These are phyloP conservation scores for Globisporangium solare DNA, from an alignment of 352 stramenopile species.

Conservation along the genomic window DNA sequence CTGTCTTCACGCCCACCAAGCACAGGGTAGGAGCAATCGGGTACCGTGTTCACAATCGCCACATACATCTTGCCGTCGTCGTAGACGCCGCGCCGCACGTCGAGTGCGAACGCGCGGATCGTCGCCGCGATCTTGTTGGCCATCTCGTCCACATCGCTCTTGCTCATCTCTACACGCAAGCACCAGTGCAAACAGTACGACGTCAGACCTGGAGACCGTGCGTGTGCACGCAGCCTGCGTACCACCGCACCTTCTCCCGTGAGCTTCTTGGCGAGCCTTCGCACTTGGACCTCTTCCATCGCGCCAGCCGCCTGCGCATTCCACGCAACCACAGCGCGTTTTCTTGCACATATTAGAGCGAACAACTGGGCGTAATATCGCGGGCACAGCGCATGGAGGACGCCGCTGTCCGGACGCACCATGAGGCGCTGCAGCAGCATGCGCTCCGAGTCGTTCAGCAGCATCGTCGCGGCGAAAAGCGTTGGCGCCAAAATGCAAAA, in stretches of 20 bases:
- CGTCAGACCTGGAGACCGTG: neutral
- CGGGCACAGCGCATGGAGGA: too few species aligned
- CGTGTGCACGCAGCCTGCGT: neutral
- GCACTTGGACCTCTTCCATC: conserved; percentile 64
- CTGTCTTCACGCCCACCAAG: neutral
- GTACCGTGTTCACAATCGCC: conserved; percentile 73
- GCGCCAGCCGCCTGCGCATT: conserved; percentile 43
- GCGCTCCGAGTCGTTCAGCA: conserved; percentile 58
- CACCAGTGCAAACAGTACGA: neutral
- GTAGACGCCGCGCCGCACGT: conserved; percentile 71
- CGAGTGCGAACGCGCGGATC: conserved; percentile 62
- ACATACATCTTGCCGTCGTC: conserved; percentile 84
- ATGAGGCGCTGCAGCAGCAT: conserved; percentile 79
- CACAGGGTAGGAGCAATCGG: neutral
- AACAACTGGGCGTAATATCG: neutral
- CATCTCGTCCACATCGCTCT: conserved; percentile 59
- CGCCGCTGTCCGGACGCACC: conserved; percentile 18
- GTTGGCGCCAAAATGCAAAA: conserved; percentile 18
- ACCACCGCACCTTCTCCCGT: conserved; percentile 53
- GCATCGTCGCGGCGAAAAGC: conserved; percentile 18
- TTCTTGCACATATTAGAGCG: neutral
- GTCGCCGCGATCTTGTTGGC: conserved; percentile 50
- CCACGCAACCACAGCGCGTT: too few species aligned
- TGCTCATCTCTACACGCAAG: conserved; percentile 31
- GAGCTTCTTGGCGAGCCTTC: conserved; percentile 43